Conservation (phyloP, 1,139 yeast species). For the Suhomyces chickasaworum region DNA sequence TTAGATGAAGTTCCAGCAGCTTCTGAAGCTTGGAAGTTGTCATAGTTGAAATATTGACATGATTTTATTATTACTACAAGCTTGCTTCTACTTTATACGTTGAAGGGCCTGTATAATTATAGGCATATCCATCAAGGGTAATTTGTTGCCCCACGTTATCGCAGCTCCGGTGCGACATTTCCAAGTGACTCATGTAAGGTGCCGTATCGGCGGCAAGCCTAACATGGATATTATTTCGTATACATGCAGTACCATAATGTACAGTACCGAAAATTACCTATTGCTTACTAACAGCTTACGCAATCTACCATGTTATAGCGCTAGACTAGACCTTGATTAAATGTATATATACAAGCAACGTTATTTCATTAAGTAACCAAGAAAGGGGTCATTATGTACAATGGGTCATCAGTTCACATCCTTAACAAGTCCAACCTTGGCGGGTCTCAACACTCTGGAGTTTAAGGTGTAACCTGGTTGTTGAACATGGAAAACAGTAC, state of each 20-base stretch:
- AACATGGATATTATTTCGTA: not conserved
- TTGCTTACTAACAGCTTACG: not conserved
- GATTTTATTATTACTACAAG: too few species aligned
- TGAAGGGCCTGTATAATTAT: too few species aligned
- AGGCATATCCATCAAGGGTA: too few species aligned
- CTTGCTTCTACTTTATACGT: too few species aligned
- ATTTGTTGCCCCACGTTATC: not conserved
- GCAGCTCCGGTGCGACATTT: constrained; percentile 4
- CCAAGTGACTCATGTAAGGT: constrained; percentile 6
- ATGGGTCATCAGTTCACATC: constrained; percentile 23
- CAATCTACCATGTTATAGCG: not conserved
- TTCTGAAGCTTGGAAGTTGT: too few species aligned
- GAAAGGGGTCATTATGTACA: constrained; percentile 11
- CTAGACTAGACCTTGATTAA: constrained; percentile 8
- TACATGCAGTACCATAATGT: not conserved
- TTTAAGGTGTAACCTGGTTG: constrained; percentile 87
- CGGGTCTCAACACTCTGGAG: constrained; percentile 89
- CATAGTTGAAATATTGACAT: too few species aligned
- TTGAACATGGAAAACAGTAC: constrained; percentile 91
- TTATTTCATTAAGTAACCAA: constrained; percentile 6
- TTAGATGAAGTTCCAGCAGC: too few species aligned
- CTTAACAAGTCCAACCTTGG: constrained; percentile 94
- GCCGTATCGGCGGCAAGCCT: constrained; percentile 7
- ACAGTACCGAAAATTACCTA: not conserved
- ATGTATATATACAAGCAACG: constrained; percentile 13